Evolutionary conservation across 805 yeast genomes (phyloP), one percentile per base, ranked within the genome.

Genomic region (Schwanniomyces pseudopolymorphus): DNA sequence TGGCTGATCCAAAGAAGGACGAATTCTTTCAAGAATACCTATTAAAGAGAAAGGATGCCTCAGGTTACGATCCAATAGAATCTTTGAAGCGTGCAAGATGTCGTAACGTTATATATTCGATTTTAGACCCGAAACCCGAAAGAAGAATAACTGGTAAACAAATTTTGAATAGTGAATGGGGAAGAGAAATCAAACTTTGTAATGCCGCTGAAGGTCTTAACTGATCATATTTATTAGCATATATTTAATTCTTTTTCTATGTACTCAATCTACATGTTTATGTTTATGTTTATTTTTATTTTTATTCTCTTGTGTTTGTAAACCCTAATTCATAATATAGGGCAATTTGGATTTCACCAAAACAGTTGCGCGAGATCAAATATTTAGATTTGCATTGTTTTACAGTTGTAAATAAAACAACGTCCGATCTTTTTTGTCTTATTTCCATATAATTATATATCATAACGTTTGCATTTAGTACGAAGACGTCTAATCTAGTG

Each of bases 31-130:
- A 75, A 35, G 83, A 80, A 56, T 92, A 92, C 61, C 67, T 91
- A 48, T 76, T 76, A 42, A 90, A 88, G 47, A 76, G 98, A 48
- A 89, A 85, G 61, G 87, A 86, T 51, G 84, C 86, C 19, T 78
- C 83, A 19, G 97, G 97, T 1, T 94, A 89, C 60, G 95, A 87
- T 59, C 98, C 98, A 1, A 89, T 92, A 49, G 98, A 92, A 67
- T 63, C 70, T 42, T 71, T 92, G 57, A 87, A 92, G 59, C 74
- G 96, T 33, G 91, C 95, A 1, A 75, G 96, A 56, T 91, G 98
- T 62, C 75, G 96, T 44, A 92, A 92, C 59, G 98, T 92, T 35
- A 86, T 94, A 48, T 92, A 92, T 64, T 88, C 96, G 17, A 87
- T 94, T 45, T 72, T 94, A 55, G 98, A 94, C 61, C 99, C 99